These are phyloP conservation scores for Hymenoscyphus repandus DNA, from an alignment of 2,329 filamentous ascomycete genomes.

Conservation along the genomic window DNA sequence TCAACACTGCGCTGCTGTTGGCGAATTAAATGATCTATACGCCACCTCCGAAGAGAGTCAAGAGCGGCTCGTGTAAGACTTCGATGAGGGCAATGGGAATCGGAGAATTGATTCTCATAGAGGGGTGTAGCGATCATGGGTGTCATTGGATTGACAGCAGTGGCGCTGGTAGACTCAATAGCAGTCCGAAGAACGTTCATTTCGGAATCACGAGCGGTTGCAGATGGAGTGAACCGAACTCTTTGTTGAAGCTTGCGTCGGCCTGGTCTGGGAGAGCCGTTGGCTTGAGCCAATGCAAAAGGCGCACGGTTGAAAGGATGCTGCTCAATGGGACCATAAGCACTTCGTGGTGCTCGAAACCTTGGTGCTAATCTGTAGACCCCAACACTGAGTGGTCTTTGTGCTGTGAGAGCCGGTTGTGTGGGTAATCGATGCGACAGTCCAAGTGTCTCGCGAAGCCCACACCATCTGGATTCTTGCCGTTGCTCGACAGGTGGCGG, in stretches of 20 bases:
- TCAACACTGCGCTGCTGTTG: neutral
- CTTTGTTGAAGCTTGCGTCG: slow-evolving; percentile 11
- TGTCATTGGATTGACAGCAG: slow-evolving; percentile 16
- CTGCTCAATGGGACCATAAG: slow-evolving; percentile 25
- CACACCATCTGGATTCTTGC: slow-evolving; percentile 3
- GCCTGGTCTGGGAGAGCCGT: neutral
- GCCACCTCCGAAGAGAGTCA: neutral
- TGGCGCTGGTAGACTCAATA: slow-evolving; percentile 13
- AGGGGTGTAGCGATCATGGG: slow-evolving; percentile 3
- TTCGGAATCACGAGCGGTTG: slow-evolving; percentile 23
- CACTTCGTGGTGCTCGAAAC: slow-evolving; percentile 29
- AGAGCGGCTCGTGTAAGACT: slow-evolving; percentile 4
- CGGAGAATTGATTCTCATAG: neutral
- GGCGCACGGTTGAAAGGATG: slow-evolving; percentile 28
- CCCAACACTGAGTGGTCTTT: neutral
- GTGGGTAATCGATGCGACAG: slow-evolving; percentile 9
- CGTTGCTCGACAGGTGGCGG: neutral
- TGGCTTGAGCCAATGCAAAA: slow-evolving; percentile 9
- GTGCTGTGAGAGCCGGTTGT: neutral
- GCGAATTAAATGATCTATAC: neutral
- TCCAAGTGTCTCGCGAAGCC: slow-evolving; percentile 21
- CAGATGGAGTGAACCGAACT: slow-evolving; percentile 24
- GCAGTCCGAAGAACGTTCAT: slow-evolving; percentile 16
- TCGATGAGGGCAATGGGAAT: slow-evolving; percentile 11
- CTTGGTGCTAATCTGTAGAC: slow-evolving; percentile 16